A percentile compares a stretch with the other conserved stretches of the same genome.
These are phyloP conservation scores for Fusarium praegraminearum DNA, from an alignment of 2,329 filamentous ascomycete species.

Conservation along the genomic window DNA sequence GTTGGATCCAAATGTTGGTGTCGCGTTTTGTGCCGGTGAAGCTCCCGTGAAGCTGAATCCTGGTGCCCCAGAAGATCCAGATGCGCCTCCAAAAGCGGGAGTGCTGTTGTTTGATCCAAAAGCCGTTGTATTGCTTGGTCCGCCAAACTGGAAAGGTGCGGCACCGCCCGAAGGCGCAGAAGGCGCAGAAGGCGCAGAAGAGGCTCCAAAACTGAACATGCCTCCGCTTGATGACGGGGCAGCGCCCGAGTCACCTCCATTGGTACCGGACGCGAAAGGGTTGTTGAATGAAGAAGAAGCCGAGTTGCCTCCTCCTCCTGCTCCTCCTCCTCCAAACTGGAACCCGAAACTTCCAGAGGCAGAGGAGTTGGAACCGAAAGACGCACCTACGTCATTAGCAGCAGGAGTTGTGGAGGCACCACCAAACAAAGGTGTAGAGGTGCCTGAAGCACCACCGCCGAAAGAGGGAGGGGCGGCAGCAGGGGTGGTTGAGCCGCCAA, in stretches of 20 bases:
- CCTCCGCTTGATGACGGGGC: slow-evolving; percentile 44
- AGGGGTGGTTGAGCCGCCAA: slow-evolving; percentile 44
- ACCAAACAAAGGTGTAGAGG: slow-evolving; percentile 51
- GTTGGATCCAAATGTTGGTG: slow-evolving; percentile 52
- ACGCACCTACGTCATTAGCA: slow-evolving; percentile 42
- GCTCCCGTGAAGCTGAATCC: slow-evolving; percentile 57
- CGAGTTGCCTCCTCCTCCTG: slow-evolving; percentile 28
- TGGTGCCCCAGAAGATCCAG: slow-evolving; percentile 49
- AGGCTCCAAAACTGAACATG: slow-evolving; percentile 56
- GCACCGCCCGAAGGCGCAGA: slow-evolving; percentile 47
- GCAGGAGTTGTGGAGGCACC: slow-evolving; percentile 43
- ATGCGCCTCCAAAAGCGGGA: slow-evolving; percentile 50
- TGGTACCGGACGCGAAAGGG: slow-evolving; percentile 53
- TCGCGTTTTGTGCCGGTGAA: slow-evolving; percentile 47
- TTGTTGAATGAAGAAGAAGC: slow-evolving; percentile 54
- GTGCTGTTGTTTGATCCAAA: slow-evolving; percentile 48
- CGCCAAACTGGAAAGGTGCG: slow-evolving; percentile 56
- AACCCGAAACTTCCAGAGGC: slow-evolving; percentile 48
- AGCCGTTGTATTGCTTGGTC: slow-evolving; percentile 41
- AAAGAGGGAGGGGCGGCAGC: slow-evolving; percentile 49
- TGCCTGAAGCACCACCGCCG: slow-evolving; percentile 48
- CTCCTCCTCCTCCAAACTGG: slow-evolving; percentile 48
- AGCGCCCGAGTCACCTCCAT: slow-evolving; percentile 43
- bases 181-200: slow-evolving; percentile 47
- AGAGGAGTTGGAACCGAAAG: slow-evolving; percentile 54